Evolutionary conservation across 1,284 basidiomycete species (phyloP).

Genomic region (Cryptococcus jaspeensis): DNA sequence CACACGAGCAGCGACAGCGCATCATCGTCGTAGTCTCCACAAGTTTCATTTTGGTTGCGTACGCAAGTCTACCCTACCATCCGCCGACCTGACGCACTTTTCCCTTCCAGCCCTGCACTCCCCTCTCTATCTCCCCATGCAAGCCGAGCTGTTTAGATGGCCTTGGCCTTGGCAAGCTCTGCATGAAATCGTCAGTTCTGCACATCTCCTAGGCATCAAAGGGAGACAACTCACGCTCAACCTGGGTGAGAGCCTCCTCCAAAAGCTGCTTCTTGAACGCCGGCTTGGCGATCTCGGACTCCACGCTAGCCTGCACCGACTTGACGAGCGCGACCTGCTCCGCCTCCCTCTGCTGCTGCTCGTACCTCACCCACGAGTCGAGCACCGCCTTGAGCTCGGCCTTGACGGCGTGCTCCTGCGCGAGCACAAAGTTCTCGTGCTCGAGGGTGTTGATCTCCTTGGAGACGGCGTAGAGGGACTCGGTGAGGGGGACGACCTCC

Average conservation of each 20-base stretch:
- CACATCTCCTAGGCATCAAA: not conserved
- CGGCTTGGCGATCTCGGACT: conserved; percentile 78
- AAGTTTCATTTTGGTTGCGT: conserved; percentile 13
- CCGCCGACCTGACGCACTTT: conserved; percentile 4
- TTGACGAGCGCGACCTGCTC: conserved; percentile 91
- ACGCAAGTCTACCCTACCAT: conserved; percentile 11
- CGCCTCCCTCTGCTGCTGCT: conserved; percentile 93
- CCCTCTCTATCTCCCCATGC: too few species aligned
- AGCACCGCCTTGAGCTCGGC: conserved; percentile 90
- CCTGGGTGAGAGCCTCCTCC: conserved; percentile 76
- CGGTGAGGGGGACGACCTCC: conserved; percentile 86
- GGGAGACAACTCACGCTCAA: conserved; percentile 73
- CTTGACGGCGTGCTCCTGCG: conserved; percentile 83
- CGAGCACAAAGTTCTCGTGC: conserved; percentile 83
- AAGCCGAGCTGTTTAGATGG: conserved; percentile 55
- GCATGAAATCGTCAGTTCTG: conserved; percentile 13
- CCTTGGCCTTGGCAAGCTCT: conserved; percentile 71
- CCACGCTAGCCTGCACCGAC: conserved; percentile 81
- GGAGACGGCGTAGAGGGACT: conserved; percentile 87
- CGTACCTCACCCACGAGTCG: conserved; percentile 97
- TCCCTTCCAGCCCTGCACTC: not conserved
- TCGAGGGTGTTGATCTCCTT: conserved; percentile 96
- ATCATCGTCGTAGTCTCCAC: not conserved
- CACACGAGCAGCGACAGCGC: too few species aligned
- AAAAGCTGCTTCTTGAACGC: conserved; percentile 93